Percentiles rank a stretch among this genome's conserved stretches.
These are phyloP conservation scores for Trametes punicea DNA, from an alignment of 768 basidiomycete species.

Conservation along the genomic window DNA sequence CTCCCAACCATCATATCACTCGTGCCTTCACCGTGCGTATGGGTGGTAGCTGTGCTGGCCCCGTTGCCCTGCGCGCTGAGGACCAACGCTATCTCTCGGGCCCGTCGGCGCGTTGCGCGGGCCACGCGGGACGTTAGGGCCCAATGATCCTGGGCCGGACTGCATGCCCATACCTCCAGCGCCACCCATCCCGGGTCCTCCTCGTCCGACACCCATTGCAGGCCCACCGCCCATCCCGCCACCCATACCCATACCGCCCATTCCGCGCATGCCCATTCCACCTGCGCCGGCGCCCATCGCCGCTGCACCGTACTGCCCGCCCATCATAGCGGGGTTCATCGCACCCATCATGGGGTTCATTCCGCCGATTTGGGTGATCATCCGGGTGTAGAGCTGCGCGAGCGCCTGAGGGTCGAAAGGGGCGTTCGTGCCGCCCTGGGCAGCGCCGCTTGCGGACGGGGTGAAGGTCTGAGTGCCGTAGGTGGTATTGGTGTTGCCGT, in stretches of 20 bases:
- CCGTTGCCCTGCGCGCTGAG: constrained; percentile 65
- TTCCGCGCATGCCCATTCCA: constrained; percentile 30
- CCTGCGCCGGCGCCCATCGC: constrained; percentile 34
- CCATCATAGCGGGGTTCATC: constrained; percentile 45
- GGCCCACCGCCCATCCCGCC: constrained; percentile 22
- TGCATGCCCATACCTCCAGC: constrained; percentile 19
- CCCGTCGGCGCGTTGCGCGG: constrained; percentile 56
- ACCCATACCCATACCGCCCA: constrained; percentile 42
- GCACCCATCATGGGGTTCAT: constrained; percentile 46
- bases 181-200: constrained; percentile 17
- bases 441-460: constrained; percentile 23
- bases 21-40: constrained; percentile 56
- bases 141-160: constrained; percentile 22
- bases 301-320: constrained; percentile 36
- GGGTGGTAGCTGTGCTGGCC: constrained; percentile 85
- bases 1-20: background rate
- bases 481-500: constrained; percentile 36
- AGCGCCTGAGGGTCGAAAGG: constrained; percentile 92
- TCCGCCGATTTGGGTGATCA: constrained; percentile 80
- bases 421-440: constrained; percentile 22
- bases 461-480: constrained; percentile 31
- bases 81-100: constrained; percentile 45
- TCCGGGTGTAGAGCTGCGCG: constrained; percentile 89
- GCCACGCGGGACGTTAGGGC: constrained; percentile 47
- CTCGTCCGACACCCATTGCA: constrained; percentile 36